These are phyloP conservation scores for Fagopyrum homotropicum DNA, from an alignment of 148 eudicot species.

Conservation along the genomic window DNA sequence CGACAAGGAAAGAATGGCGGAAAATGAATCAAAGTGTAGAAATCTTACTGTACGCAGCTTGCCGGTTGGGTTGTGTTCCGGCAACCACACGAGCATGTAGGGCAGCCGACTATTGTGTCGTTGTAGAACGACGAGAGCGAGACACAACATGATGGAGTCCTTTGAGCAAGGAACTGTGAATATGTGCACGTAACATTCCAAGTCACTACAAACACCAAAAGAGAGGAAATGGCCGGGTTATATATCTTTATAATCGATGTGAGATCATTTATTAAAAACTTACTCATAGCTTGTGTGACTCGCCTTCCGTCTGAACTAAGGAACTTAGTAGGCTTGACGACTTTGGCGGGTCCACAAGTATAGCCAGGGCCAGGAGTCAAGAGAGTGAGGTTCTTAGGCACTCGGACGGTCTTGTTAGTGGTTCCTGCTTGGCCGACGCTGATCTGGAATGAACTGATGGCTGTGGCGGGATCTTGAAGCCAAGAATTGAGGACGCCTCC, in stretches of 20 bases:
- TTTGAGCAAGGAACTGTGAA: conserved; percentile 41
- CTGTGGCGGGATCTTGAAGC: conserved; percentile 49
- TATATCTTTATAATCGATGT: background rate
- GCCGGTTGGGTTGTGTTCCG: conserved; percentile 32
- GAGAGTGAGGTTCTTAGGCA: conserved; percentile 58
- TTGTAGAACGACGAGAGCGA: conserved; percentile 51
- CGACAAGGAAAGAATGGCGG: background rate
- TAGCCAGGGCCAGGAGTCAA: conserved; percentile 64
- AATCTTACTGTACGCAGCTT: conserved; percentile 43
- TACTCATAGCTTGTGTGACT: conserved; percentile 64
- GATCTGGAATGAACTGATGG: conserved; percentile 53
- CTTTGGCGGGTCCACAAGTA: conserved; percentile 54
- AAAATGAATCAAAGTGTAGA: background rate
- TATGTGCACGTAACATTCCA: conserved; percentile 53
- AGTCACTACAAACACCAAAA: conserved; percentile 26
- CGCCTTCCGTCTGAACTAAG: conserved; percentile 39
- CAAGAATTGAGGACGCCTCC: conserved; percentile 61
- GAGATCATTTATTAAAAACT: conserved; percentile 17
- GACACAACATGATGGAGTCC: conserved; percentile 46
- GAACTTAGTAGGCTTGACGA: conserved; percentile 37
- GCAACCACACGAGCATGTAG: conserved; percentile 50
- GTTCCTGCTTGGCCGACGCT: conserved; percentile 65
- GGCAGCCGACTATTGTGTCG: conserved; percentile 38
- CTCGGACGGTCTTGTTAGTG: conserved; percentile 37
- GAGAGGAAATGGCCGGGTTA: background rate